These are phyloP conservation scores for Populus hybrid DNA, from an alignment of 441 rosid species.

Conservation along the genomic window DNA sequence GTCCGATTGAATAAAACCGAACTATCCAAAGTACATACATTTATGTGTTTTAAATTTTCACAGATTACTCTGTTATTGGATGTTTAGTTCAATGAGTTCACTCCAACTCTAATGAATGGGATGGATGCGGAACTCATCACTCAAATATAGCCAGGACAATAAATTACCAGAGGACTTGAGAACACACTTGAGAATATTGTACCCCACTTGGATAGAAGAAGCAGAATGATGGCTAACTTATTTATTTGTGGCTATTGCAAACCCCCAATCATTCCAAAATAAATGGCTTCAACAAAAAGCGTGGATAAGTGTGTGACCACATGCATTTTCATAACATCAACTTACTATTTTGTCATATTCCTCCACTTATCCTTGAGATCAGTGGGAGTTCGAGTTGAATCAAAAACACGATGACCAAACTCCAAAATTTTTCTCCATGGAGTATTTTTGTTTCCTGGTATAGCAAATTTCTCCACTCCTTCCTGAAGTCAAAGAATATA, in stretches of 20 bases:
- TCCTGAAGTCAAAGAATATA: constrained; percentile 37
- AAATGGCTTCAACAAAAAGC: neutral
- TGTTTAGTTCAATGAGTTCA: neutral
- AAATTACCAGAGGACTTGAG: neutral
- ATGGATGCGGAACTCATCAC: neutral
- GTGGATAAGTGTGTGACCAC: neutral
- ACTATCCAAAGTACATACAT: neutral
- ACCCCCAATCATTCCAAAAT: neutral
- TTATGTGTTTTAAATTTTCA: neutral
- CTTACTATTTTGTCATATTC: constrained; percentile 15
- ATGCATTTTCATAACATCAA: neutral
- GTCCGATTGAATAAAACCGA: neutral
- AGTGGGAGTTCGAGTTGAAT: constrained; percentile 41
- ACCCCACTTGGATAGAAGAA: neutral
- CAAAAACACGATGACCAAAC: constrained; percentile 50
- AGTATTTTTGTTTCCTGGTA: constrained; percentile 33
- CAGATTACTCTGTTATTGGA: neutral
- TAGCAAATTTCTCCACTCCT: constrained; percentile 52
- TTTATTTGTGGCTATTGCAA: neutral
- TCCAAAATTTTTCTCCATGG: constrained; percentile 79
- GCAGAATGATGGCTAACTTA: neutral
- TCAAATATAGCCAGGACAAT: neutral
- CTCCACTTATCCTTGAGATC: constrained; percentile 90
- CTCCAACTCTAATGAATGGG: neutral
- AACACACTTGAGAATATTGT: neutral